Evolutionary conservation across 2,329 filamentous ascomycete genomes (phyloP).

Genomic region (Atkinsonella hypoxylon): DNA sequence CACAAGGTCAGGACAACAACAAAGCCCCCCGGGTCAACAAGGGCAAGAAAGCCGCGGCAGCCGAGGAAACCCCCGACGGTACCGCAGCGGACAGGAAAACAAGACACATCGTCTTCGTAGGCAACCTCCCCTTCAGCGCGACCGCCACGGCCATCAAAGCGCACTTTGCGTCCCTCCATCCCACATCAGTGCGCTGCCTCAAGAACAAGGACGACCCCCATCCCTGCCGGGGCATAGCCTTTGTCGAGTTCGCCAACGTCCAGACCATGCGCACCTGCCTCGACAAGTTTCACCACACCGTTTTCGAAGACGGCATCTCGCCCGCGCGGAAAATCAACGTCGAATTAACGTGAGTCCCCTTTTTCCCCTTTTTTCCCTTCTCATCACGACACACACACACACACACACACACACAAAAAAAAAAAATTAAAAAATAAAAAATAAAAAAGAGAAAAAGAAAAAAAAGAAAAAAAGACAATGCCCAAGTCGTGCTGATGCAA

Average conservation of each 20-base stretch:
- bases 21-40: conserved; percentile 11
- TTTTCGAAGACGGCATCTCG: conserved; percentile 48
- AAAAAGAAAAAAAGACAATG: too few species aligned
- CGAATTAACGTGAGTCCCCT: conserved; percentile 61
- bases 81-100: conserved; percentile 14
- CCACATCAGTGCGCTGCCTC: conserved; percentile 47
- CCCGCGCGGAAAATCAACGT: conserved; percentile 73
- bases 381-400: too few species aligned
- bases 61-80: conserved; percentile 8
- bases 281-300: conserved; percentile 78
- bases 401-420: neutral
- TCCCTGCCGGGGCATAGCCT: conserved; percentile 64
- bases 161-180: conserved; percentile 64
- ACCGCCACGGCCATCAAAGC: conserved; percentile 55
- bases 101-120: conserved; percentile 28
- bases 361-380: neutral
- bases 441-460: too few species aligned
- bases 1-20: too few species aligned
- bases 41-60: conserved; percentile 12
- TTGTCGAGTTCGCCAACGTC: conserved; percentile 79
- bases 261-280: conserved; percentile 89
- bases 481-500: too few species aligned
- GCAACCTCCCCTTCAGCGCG: conserved; percentile 81
- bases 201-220: conserved; percentile 51
- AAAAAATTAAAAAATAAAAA: neutral